phyloP scores from a whole-genome alignment of 495 filamentous ascomycete genomes.

The Tuber brumale region DNA sequence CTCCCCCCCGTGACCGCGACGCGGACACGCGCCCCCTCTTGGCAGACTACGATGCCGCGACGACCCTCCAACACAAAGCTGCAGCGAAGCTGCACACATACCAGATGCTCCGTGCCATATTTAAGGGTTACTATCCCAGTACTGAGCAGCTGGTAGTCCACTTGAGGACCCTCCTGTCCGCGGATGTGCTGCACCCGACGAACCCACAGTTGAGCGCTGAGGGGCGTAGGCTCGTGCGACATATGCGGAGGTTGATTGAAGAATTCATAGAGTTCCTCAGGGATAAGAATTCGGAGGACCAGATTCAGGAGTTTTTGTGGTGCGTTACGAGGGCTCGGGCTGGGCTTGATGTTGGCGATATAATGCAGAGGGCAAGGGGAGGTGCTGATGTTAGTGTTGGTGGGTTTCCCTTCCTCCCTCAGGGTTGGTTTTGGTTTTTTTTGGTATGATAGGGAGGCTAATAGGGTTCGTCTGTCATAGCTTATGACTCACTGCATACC shows the following conservation, averaged over 20 bases:
- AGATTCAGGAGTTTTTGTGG: constrained; percentile 90
- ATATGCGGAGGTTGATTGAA: constrained; percentile 62
- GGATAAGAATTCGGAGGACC: constrained; percentile 76
- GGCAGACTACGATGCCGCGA: constrained; percentile 40
- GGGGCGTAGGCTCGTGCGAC: constrained; percentile 65
- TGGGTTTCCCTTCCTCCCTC: constrained; percentile 43
- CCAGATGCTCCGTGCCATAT: constrained; percentile 78
- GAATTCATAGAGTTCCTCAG: constrained; percentile 68
- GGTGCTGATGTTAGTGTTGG: constrained; percentile 74
- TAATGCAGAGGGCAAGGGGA: constrained; percentile 58
- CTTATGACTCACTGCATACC: constrained; percentile 74
- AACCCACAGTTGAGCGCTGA: constrained; percentile 69
- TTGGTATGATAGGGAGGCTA: not conserved
- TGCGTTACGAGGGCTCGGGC: constrained; percentile 43
- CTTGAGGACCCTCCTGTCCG: constrained; percentile 68
- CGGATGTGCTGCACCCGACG: constrained; percentile 70
- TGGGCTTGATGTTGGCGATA: constrained; percentile 57
- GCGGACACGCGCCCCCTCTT: constrained; percentile 24
- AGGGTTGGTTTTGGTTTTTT: not conserved
- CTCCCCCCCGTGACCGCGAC: not conserved
- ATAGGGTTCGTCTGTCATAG: constrained; percentile 44
- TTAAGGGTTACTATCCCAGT: constrained; percentile 83
- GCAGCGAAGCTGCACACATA: constrained; percentile 87
- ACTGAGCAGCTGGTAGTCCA: constrained; percentile 79
- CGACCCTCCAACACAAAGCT: constrained; percentile 63